Evolutionary conservation across 371 early-diverging fungal genomes (phyloP), one percentile per base, ranked within the genome.

Genomic region (Massospora cicadina): DNA sequence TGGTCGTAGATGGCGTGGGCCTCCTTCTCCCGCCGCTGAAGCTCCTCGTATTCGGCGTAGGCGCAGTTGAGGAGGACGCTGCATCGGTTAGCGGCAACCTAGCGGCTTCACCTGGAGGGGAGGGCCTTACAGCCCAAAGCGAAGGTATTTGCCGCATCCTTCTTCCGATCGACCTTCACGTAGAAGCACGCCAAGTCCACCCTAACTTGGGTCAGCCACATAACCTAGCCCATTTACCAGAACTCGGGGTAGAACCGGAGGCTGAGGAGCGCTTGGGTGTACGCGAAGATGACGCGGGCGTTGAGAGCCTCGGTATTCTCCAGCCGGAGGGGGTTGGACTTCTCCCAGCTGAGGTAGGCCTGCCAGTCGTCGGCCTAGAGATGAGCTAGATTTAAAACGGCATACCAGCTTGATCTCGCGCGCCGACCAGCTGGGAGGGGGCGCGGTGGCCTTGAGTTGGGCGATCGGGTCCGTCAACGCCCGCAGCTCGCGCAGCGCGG

Each of bases 331-430:
- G 98, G 95, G 68, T 97, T 93, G 21, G 80, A 74, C 63, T 77
- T 79, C 72, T 97, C 98, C 96, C 96, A 97, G 55, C 78, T 76
- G 63, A 96, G 85, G 69, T 86, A 91, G 17, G 78, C 72, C 67
- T 89, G 89, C 95, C 93, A 94, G 10, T 78, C 72, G 26, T 79
- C 80, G 58, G 89, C 70, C 72, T 81, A 74, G 23, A 54, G 30
- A 60, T 30, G 21, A 55, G 33, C 53, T 43, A 13, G 13, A 27
- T 59, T 21, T 29, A 33, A 31, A 24, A 12, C 54, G 1, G 31
- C 59, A 43, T 74, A 82, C 83, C 67, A 90, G 76, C 60, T 81
- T 73, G 21, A 80, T 58, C 66, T 94, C 95, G 28, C 78, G 75
- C 24, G 81, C 71, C 0, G 83, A 81, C 92, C 93, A 93, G 54